Evolutionary conservation across 2,329 filamentous ascomycete genomes (phyloP), one percentile per base, ranked within the genome.

Genomic region (Penicillium sp.): DNA sequence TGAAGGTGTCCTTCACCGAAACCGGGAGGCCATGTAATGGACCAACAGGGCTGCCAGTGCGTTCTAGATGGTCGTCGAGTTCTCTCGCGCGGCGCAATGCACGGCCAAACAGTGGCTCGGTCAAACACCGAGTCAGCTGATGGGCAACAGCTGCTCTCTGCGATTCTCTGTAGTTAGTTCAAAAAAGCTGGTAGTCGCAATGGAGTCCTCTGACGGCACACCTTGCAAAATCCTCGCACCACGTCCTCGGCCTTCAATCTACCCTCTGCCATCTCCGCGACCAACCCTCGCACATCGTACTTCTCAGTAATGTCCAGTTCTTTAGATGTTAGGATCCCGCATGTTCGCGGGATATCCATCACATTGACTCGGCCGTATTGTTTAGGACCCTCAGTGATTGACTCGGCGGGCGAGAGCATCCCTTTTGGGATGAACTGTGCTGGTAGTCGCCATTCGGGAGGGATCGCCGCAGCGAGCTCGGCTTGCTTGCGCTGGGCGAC

Each of bases 1-100:
- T 54, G 47, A 74, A 71, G 37, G 73, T 68, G 33, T 75, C 69
- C 33, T 74, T 77, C 5, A 77, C 47, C 8, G 68, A 72, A 15
- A 85, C 70, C 0, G 80, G 80, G 0, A 84, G 67, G 2, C 81
- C 80, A 51, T 84, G 80, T 0, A 85, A 67, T 0, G 81, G 79
- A 0, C 81, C 81, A 2, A 77, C 50, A 0, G 74, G 64, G 38
- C 59, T 65, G 0, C 67, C 69, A 16, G 65, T 67, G 20, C 55
- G 57, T 6, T 49, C 41, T 15, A 68, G 47, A 38, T 75, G 64
- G 0, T 63, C 55, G 36, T 81, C 78, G 0, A 80, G 65, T 17
- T 69, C 56, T 5, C 60, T 52, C 0, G 77, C 78, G 9, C 68
- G 67, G 8, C 63, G 40, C 0, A 80, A 20, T 0, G 78, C 79